phyloP scores from a whole-genome alignment of 345 rosid genomes.

The Anastatica hierochuntica region DNA sequence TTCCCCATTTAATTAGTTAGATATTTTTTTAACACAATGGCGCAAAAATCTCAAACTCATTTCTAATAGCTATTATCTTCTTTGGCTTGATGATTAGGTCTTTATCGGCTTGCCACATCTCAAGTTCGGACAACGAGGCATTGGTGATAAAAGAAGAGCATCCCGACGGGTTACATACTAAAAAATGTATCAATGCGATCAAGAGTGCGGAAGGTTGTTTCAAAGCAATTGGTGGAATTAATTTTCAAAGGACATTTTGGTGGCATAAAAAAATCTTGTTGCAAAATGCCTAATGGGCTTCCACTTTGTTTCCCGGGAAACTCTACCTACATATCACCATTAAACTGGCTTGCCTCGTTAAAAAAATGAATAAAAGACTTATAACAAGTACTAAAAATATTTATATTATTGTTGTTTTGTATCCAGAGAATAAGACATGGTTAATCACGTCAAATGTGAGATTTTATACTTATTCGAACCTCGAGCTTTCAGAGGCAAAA shows the following conservation, averaged over 20 bases:
- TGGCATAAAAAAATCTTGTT: not conserved
- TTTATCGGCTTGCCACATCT: not conserved
- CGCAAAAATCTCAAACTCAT: not conserved
- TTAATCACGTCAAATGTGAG: not conserved
- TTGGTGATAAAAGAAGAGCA: not conserved
- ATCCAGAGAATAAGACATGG: constrained; percentile 8
- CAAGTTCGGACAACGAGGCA: not conserved
- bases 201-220: constrained; percentile 11
- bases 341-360: not conserved
- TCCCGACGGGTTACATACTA: not conserved
- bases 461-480: too few species aligned
- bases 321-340: not conserved
- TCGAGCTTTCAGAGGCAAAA: too few species aligned
- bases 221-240: not conserved
- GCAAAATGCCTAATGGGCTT: constrained; percentile 13
- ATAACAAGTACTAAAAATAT: not conserved
- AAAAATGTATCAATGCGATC: not conserved
- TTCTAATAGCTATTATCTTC: not conserved
- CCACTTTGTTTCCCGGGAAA: not conserved
- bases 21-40: too few species aligned
- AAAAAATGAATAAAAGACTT: not conserved
- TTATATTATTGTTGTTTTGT: not conserved
- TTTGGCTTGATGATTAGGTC: not conserved
- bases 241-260: not conserved
- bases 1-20: too few species aligned